Percentiles rank a stretch among this genome's conserved stretches.
phyloP scores from a whole-genome alignment of 352 stramenopile species.

The Pythium insidiosum region DNA sequence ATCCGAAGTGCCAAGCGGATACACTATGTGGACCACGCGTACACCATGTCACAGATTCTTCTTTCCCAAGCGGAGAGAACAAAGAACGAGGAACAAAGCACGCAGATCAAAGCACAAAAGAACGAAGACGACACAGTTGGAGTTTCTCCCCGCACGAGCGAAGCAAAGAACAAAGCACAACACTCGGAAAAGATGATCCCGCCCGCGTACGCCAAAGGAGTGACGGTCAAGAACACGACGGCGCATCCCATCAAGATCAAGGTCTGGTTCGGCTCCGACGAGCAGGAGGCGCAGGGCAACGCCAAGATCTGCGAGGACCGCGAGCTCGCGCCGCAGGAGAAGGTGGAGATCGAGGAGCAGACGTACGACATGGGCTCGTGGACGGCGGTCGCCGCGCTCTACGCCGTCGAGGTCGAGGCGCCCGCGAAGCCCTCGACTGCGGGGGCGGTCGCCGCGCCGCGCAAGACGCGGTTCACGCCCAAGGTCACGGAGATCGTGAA shows the following conservation, averaged over 20 bases:
- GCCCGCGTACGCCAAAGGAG: conserved; percentile 66
- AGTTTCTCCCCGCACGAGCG: no score
- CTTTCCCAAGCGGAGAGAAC: no score
- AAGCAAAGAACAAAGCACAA: no score
- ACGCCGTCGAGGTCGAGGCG: conserved; percentile 47
- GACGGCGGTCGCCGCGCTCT: conserved; percentile 52
- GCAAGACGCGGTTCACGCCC: conserved; percentile 43
- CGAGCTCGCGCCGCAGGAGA: conserved; percentile 31
- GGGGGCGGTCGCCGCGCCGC: conserved; percentile 5
- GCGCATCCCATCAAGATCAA: conserved; percentile 45
- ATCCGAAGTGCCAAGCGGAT: no score
- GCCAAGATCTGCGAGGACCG: conserved; percentile 51
- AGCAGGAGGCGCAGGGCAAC: conserved; percentile 55
- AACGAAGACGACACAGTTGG: neutral
- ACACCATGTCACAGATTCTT: no score
- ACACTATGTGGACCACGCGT: no score
- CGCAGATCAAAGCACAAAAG: no score
- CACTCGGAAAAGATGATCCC: conserved; percentile 47
- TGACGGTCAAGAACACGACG: conserved; percentile 65
- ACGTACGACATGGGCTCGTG: conserved; percentile 78
- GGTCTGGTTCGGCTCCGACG: conserved; percentile 60
- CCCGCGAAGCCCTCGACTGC: conserved; percentile 1
- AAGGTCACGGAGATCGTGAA: conserved; percentile 44
- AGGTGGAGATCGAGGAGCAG: conserved; percentile 39
- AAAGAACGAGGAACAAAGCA: no score